Conservation (phyloP, 768 basidiomycete species). For the Tulasnella calospora region DNA sequence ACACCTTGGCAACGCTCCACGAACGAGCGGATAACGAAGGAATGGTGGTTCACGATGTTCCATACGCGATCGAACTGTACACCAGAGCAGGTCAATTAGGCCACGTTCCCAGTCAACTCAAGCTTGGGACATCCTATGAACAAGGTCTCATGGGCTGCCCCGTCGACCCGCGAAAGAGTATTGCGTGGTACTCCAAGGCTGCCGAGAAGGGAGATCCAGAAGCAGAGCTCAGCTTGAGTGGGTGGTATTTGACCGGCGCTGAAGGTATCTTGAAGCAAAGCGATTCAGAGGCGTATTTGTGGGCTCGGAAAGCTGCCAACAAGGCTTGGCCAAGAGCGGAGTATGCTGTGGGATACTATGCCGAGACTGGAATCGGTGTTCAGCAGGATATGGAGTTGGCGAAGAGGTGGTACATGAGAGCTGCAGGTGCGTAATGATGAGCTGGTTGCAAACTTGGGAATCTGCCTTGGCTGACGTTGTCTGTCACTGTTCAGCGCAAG, state of each 20-base stretch:
- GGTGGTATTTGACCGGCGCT: conserved; percentile 96
- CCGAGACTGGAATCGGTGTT: conserved; percentile 95
- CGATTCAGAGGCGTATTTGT: conserved; percentile 97
- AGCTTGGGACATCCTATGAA: conserved; percentile 92
- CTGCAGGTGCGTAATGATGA: conserved; percentile 66
- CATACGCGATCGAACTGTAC: conserved; percentile 77
- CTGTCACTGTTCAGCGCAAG: conserved; percentile 62
- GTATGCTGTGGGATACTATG: conserved; percentile 98
- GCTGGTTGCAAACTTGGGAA: not conserved
- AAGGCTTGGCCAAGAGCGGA: conserved; percentile 96
- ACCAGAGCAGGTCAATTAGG: conserved; percentile 90
- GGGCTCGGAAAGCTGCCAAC: conserved; percentile 94
- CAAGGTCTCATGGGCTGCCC: conserved; percentile 80
- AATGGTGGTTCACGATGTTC: conserved; percentile 72
- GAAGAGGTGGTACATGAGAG: conserved; percentile 98
- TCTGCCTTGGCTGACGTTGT: not conserved
- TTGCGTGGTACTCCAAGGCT: conserved; percentile 98
- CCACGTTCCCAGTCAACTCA: conserved; percentile 90
- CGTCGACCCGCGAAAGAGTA: conserved; percentile 87
- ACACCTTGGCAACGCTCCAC: conserved; percentile 86
- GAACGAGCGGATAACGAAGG: conserved; percentile 58
- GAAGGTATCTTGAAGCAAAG: conserved; percentile 96
- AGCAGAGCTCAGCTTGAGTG: conserved; percentile 91
- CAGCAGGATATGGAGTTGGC: conserved; percentile 94
- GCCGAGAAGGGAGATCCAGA: conserved; percentile 95